phyloP scores from a whole-genome alignment of 1,284 basidiomycete genomes.

The Sutorius eximius region DNA sequence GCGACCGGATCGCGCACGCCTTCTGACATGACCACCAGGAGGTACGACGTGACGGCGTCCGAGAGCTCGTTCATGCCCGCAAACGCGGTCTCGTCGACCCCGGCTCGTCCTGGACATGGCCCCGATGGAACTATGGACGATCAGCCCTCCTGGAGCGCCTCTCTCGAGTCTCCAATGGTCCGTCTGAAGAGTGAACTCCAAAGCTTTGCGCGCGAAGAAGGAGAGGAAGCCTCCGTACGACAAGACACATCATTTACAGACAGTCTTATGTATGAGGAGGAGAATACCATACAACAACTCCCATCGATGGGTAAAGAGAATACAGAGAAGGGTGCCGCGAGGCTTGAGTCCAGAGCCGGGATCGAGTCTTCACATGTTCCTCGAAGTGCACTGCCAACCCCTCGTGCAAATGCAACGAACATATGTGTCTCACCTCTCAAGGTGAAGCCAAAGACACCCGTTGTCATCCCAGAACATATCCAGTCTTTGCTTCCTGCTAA shows the following conservation, averaged over 20 bases:
- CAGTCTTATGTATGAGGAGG: conserved; percentile 36
- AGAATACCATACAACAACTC: conserved; percentile 32
- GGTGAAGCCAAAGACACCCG: conserved; percentile 50
- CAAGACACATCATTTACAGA: conserved; percentile 23
- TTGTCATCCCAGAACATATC: conserved; percentile 50
- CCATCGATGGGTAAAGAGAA: conserved; percentile 45
- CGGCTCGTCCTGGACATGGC: conserved; percentile 48
- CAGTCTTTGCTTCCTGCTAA: conserved; percentile 65
- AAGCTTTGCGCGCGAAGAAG: conserved; percentile 50
- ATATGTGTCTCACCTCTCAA: conserved; percentile 39
- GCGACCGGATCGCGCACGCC: conserved; percentile 22
- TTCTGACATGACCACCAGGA: conserved; percentile 18
- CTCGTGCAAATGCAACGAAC: conserved; percentile 42
- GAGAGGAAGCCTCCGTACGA: conserved; percentile 16
- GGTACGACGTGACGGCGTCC: conserved; percentile 48
- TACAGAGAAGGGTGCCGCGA: conserved; percentile 40
- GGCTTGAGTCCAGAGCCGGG: conserved; percentile 51
- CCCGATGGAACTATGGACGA: conserved; percentile 45
- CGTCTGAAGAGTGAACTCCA: conserved; percentile 69
- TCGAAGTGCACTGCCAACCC: conserved; percentile 32
- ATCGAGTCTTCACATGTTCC: conserved; percentile 37
- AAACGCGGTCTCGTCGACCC: conserved; percentile 72
- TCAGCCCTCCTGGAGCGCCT: conserved; percentile 61
- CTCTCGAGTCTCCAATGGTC: conserved; percentile 75
- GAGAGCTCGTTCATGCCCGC: conserved; percentile 71